Conservation (phyloP, 352 stramenopile genomes). For the Pythium volutum region DNA sequence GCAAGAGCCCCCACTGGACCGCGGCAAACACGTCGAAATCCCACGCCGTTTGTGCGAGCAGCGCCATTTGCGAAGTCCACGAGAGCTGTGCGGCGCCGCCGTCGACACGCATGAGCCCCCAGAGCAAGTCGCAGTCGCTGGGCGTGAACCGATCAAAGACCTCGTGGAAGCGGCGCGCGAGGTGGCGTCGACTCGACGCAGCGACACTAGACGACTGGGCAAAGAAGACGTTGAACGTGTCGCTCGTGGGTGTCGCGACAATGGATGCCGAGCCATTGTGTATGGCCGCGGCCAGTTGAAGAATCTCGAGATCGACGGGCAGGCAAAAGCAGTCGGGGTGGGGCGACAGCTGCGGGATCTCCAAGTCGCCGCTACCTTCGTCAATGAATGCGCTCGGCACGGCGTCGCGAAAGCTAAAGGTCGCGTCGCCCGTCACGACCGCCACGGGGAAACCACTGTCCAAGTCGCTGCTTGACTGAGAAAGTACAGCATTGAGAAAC, state of each 20-base stretch:
- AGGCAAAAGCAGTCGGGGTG: slow-evolving; percentile 83
- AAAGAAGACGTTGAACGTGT: slow-evolving; percentile 78
- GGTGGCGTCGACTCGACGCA: neutral
- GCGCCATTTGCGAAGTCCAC: slow-evolving; percentile 37
- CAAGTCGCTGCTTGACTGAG: neutral
- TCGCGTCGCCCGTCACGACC: slow-evolving; percentile 45
- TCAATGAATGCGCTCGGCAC: slow-evolving; percentile 60
- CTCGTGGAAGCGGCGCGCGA: slow-evolving; percentile 25
- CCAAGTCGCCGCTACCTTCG: slow-evolving; percentile 27
- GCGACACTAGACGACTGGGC: slow-evolving; percentile 1
- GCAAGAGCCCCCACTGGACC: slow-evolving; percentile 58
- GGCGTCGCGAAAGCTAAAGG: slow-evolving; percentile 56
- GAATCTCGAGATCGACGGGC: slow-evolving; percentile 71
- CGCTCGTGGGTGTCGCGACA: slow-evolving; percentile 39
- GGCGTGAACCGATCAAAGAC: slow-evolving; percentile 54
- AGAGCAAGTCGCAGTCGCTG: slow-evolving; percentile 74
- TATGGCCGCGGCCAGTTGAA: slow-evolving; percentile 40
- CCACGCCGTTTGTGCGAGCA: slow-evolving; percentile 61
- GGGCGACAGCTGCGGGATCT: slow-evolving; percentile 73
- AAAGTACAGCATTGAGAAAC: slow-evolving; percentile 43
- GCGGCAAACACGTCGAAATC: slow-evolving; percentile 75
- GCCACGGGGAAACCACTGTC: slow-evolving; percentile 19
- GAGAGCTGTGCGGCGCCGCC: slow-evolving; percentile 44
- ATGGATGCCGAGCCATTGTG: slow-evolving; percentile 7
- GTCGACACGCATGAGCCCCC: slow-evolving; percentile 68